A percentile compares a stretch with the other conserved stretches of the same genome.
phyloP scores from a whole-genome alignment of 2,329 filamentous ascomycete genomes.

The Penicillium sclerotigenum region DNA sequence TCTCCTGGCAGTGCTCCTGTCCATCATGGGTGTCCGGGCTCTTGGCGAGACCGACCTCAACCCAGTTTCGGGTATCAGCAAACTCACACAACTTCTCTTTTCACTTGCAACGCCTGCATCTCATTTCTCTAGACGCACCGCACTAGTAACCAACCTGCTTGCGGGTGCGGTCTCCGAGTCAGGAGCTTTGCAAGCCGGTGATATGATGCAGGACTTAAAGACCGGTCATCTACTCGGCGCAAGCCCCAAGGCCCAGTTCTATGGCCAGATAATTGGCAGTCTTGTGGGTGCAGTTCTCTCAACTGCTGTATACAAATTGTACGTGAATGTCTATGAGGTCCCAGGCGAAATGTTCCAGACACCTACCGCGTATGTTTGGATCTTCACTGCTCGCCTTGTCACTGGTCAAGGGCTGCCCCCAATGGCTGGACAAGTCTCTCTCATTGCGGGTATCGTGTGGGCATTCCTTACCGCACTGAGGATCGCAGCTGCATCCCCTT shows the following conservation, averaged over 20 bases:
- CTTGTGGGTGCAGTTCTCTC: conserved; percentile 81
- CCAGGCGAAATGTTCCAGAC: conserved; percentile 89
- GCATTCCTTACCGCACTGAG: conserved; percentile 67
- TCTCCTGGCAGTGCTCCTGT: conserved; percentile 70
- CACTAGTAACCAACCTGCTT: conserved; percentile 91
- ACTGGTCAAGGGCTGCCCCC: conserved; percentile 83
- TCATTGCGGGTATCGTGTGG: conserved; percentile 72
- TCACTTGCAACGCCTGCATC: conserved; percentile 80
- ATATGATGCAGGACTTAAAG: conserved; percentile 96
- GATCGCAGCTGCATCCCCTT: conserved; percentile 50
- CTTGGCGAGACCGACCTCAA: conserved; percentile 86
- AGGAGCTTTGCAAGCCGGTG: conserved; percentile 88
- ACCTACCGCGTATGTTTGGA: conserved; percentile 93
- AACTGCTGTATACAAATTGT: conserved; percentile 82
- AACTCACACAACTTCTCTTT: conserved; percentile 93
- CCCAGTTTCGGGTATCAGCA: conserved; percentile 93
- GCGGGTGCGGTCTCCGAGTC: conserved; percentile 84
- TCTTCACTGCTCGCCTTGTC: conserved; percentile 90
- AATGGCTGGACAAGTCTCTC: conserved; percentile 77
- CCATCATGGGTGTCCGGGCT: conserved; percentile 63
- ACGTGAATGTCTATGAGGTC: conserved; percentile 84
- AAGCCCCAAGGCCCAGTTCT: conserved; percentile 91
- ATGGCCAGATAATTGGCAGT: conserved; percentile 89
- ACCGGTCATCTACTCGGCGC: conserved; percentile 91
- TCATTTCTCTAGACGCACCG: conserved; percentile 71